Conservation (phyloP, 2,329 filamentous ascomycete species). For the Xylaria sp. region DNA sequence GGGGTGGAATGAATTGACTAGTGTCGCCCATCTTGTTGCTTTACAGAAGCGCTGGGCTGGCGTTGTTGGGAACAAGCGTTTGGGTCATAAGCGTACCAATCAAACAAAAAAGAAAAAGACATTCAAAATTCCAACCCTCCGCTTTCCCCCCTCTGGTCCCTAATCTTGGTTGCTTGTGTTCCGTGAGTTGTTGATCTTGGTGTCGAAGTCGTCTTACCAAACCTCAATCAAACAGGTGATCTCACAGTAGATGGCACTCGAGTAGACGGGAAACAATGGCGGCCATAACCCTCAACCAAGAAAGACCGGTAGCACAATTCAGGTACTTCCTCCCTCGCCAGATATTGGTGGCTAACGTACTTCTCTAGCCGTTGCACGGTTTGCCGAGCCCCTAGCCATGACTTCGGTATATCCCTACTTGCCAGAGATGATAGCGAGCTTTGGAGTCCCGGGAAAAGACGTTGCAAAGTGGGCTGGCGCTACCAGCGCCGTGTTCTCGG, state of each 20-base stretch:
- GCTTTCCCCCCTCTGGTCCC: neutral
- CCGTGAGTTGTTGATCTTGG: conserved; percentile 45
- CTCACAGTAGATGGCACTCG: conserved; percentile 25
- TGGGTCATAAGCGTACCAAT: conserved; percentile 17
- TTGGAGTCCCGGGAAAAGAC: conserved; percentile 75
- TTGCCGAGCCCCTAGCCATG: conserved; percentile 78
- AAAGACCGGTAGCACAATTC: conserved; percentile 32
- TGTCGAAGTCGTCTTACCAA: conserved; percentile 43
- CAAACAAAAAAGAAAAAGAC: conserved; percentile 9
- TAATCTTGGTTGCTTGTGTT: conserved; percentile 28
- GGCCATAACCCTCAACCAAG: neutral
- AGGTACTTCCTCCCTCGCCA: conserved; percentile 42
- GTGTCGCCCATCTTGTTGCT: conserved; percentile 22
- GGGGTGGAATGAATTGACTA: conserved; percentile 13
- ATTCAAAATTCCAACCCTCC: neutral
- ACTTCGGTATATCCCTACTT: conserved; percentile 78
- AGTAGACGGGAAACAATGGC: conserved; percentile 18
- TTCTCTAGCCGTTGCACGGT: conserved; percentile 75
- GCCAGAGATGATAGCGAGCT: conserved; percentile 85
- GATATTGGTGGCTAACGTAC: conserved; percentile 50
- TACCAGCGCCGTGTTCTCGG: conserved; percentile 76
- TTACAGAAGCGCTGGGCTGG: neutral
- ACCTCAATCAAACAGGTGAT: conserved; percentile 37
- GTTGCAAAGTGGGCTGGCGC: conserved; percentile 85
- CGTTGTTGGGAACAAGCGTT: conserved; percentile 12